These are phyloP conservation scores for Chalaropsis thielavioides DNA, from an alignment of 2,329 filamentous ascomycete species.

Conservation along the genomic window DNA sequence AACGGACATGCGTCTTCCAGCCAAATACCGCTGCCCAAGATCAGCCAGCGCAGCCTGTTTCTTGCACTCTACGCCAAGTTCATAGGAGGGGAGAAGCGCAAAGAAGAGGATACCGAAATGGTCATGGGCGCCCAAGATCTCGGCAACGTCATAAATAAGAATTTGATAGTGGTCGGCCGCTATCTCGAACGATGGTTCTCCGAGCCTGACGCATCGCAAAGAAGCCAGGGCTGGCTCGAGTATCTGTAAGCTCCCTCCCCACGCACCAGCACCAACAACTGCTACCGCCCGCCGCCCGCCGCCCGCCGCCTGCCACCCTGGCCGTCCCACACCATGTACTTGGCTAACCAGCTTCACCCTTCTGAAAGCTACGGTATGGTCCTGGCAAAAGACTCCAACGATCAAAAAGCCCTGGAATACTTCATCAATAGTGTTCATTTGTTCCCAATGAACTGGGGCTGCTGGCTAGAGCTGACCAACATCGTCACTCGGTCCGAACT, in stretches of 20 bases:
- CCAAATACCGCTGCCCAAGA: slow-evolving; percentile 31
- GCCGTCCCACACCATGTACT: too few relatives aligned
- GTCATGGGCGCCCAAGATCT: slow-evolving; percentile 86
- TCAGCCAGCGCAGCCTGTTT: slow-evolving; percentile 89
- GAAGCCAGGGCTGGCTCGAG: slow-evolving; percentile 84
- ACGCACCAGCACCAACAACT: too few relatives aligned
- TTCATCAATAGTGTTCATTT: slow-evolving; percentile 77
- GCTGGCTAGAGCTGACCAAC: slow-evolving; percentile 82
- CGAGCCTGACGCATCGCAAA: slow-evolving; percentile 45
- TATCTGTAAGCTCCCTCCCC: slow-evolving; percentile 44
- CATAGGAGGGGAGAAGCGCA: slow-evolving; percentile 86
- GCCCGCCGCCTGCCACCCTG: too few relatives aligned
- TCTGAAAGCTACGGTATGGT: slow-evolving; percentile 63
- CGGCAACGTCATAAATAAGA: slow-evolving; percentile 70
- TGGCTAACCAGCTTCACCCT: neutral
- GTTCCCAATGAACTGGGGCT: slow-evolving; percentile 93
- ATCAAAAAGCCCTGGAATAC: slow-evolving; percentile 69
- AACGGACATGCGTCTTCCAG: slow-evolving; percentile 17
- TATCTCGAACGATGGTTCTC: slow-evolving; percentile 71
- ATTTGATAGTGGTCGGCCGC: slow-evolving; percentile 60
- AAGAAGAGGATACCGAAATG: slow-evolving; percentile 94
- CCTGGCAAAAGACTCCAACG: slow-evolving; percentile 79
- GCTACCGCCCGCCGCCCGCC: neutral
- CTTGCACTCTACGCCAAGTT: slow-evolving; percentile 85
- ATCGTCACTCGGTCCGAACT: slow-evolving; percentile 70